Evolutionary conservation across 345 rosid species (phyloP), one percentile per base, ranked within the genome.

Genomic region (Syzygium aqueum): DNA sequence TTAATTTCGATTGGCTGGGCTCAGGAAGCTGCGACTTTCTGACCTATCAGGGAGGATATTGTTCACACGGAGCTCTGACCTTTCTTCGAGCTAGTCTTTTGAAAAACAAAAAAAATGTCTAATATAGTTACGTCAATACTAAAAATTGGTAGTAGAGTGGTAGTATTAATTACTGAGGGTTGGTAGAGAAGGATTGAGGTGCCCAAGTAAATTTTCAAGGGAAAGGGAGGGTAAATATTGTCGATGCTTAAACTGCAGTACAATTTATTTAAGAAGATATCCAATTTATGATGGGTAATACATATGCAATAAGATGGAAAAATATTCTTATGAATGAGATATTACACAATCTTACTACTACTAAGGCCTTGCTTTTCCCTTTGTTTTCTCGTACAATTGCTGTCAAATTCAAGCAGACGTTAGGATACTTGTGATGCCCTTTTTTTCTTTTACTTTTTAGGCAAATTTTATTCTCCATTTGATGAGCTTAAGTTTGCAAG

Each of bases 61-160:
- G 86, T 91, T 91, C 97, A 92, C 89, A 87, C 94, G 17, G 97
- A 95, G 91, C 97, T 95, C 88, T 95, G 90, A 93, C 57, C 46
- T 33, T 57, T 86, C 85, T 87, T 87, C 78, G 21, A 37, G 49
- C 85, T 9, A 9, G 14, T 73, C 21, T 73, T 73, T 21, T 73
- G 22, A 23, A 54, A 23, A 11, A 87, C 51, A 30, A 28, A 86
- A 87, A 87, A 46, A 87, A 33, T 40, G 30, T 37, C 61, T 23
- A 3, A 46, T 61, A 84, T 59, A 78, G 85, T 37, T 56, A 86
- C 86, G 85, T 21, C 17, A 30, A 25, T 63, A 63, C 63, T 49
- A 56, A 84, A 80, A 16, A 46, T 30, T 59, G 80, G 85, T 73
- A 85, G 57, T 86, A 77, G 88, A 84, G 22, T 12, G 85, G 87